Evolutionary conservation across 495 filamentous ascomycete genomes (phyloP), one percentile per base, ranked within the genome.

Genomic region (Aspergillus hancockii): DNA sequence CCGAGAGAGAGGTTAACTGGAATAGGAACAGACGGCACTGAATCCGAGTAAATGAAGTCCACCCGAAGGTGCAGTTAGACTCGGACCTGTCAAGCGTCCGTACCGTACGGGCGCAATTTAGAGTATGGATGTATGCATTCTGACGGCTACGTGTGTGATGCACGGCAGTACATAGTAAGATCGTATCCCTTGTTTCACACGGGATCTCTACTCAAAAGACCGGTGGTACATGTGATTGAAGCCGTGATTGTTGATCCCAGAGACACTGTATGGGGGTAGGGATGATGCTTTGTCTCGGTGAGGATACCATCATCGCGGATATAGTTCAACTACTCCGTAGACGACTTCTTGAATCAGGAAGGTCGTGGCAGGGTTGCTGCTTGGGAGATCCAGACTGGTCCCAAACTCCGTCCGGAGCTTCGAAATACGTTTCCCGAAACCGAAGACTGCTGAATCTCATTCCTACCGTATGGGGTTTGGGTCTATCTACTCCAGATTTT

Each of bases 371-470:
- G 25, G 25, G 25, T 28, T 3, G 25, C 25, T 14, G 10, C 1
- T 8, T 16, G 19, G 43, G 43, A 16, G 43, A 19, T n/a, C 43
- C 43, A 47, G 43, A 47, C 43, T 47, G 43, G 21, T 10, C 38
- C 43, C 19, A 19, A 47, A 23, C 16, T 8, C 12, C 13, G 19
- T 14, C 43, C 19, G 43, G 43, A 47, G 12, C 43, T 23, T 47
- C 43, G 43, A 47, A 47, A 47, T 22, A 47, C n/a, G n/a, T n/a
- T n/a, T 47, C 43, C 43, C 43, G 43, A 47, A 52, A 52, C 1
- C 4, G 30, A 32, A 22, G 16, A 28, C 25, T 28, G 25, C 25
- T 28, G 25, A 7, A 28, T 28, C 25, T 7, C 25, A 28, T 3
- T 28, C 25, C 50, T 38, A 3, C 38, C n/a, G 38, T 41, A 28